Percentiles rank a stretch among this genome's conserved stretches.
These are phyloP conservation scores for Suillus variegatus DNA, from an alignment of 768 basidiomycete species.

Conservation along the genomic window DNA sequence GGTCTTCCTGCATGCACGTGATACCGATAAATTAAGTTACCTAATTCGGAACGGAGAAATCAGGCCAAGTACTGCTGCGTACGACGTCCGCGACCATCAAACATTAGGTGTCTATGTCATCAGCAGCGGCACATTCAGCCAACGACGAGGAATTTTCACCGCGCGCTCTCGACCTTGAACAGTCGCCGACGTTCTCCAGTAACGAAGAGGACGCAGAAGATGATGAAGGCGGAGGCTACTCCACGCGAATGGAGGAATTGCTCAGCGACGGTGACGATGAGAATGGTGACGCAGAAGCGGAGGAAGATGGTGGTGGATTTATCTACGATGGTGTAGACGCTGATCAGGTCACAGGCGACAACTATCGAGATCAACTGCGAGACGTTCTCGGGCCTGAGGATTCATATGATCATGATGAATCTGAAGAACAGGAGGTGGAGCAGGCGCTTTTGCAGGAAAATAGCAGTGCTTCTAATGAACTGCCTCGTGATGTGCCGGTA, in stretches of 20 bases:
- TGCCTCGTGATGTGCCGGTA: constrained; percentile 30
- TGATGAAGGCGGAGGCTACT: constrained; percentile 56
- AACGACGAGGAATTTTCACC: neutral
- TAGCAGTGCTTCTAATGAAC: constrained; percentile 31
- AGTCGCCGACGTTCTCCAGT: constrained; percentile 18
- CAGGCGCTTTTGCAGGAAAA: constrained; percentile 44
- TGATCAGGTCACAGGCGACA: constrained; percentile 40
- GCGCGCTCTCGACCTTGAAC: neutral
- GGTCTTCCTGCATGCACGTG: neutral
- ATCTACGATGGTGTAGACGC: constrained; percentile 75
- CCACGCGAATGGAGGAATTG: constrained; percentile 68
- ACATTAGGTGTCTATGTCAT: neutral
- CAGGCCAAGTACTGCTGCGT: neutral
- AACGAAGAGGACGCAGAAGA: constrained; percentile 37
- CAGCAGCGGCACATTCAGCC: neutral
- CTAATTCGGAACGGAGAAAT: constrained; percentile 1
- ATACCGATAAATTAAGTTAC: neutral
- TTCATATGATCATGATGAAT: constrained; percentile 51
- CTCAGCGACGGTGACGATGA: constrained; percentile 37
- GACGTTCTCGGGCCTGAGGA: constrained; percentile 73
- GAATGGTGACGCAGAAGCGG: constrained; percentile 39
- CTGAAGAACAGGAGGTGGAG: constrained; percentile 48
- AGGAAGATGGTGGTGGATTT: constrained; percentile 64
- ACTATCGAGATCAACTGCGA: constrained; percentile 68
- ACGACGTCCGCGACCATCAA: constrained; percentile 1